Base-by-base conservation (phyloP, 306 rosid species). In the Sicyos edulis region DNA sequence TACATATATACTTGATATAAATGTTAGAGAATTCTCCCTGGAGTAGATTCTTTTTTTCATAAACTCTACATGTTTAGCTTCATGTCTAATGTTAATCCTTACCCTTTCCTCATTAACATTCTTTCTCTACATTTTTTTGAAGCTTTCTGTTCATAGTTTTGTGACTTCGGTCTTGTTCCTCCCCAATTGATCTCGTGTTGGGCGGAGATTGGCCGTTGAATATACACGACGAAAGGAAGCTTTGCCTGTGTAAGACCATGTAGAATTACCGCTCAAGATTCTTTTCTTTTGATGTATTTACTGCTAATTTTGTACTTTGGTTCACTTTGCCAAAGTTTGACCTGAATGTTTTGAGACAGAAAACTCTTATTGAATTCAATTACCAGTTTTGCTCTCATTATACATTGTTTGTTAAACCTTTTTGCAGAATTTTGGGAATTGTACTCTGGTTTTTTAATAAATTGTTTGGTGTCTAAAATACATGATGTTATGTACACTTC, bases 121-220 rank as follows among this genome's bases (percentile, higher is more conserved):
- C 77, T 58, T 76, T 82, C 68, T 66, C 56, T n/a, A 75, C 75
- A 68, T 73, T 78, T 74, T 77, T 74, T 77, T 75, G 26, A 70
- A 76, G 54, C 68, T 65, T 37, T 77, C 70, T 76, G 78, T 81
- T 65, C 59, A 78, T 85, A 86, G 83, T 71, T 77, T 51, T 54
- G 71, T 79, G 79, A 71, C 82, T 80, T 70, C 76, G 76, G 76
- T 52, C 68, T 77, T 80, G 83, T 76, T 76, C 66, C 74, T 54
- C 63, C 54, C 63, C 49, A 17, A 76, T 68, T 24, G 58, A 68
- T 68, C 22, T 68, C 58, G 44, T 47, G 73, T 21, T 56, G 19
- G 57, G 54, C 22, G 20, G 73, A 68, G 58, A 68, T 68, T 24
- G 57, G 56, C 73, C 22, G 40, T 68, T 49, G 73, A 67, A 67